Evolutionary conservation across 2,329 filamentous ascomycete genomes (phyloP).

Genomic region (Paramyrothecium sp.): DNA sequence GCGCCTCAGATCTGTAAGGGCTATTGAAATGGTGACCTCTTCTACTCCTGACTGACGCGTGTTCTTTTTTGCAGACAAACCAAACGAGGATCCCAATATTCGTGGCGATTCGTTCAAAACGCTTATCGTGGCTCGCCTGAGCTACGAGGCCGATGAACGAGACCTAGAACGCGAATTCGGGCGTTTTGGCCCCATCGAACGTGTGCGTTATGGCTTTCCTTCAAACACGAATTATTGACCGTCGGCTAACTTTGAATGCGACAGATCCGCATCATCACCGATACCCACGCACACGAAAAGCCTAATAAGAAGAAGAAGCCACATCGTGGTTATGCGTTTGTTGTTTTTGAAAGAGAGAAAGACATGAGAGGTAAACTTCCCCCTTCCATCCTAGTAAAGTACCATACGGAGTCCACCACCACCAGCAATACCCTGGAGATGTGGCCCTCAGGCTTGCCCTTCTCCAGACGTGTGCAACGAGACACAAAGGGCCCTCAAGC

Average conservation of each 20-base stretch:
- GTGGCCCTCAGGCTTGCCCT: slow-evolving; percentile 42
- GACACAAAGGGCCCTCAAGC: slow-evolving; percentile 54
- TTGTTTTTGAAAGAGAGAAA: slow-evolving; percentile 94
- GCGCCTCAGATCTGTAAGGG: slow-evolving; percentile 62
- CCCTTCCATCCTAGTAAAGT: slow-evolving; percentile 20
- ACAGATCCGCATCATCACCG: slow-evolving; percentile 83
- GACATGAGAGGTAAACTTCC: slow-evolving; percentile 94
- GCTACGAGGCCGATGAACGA: slow-evolving; percentile 83
- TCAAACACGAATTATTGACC: not conserved
- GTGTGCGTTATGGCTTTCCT: slow-evolving; percentile 52
- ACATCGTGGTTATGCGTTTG: slow-evolving; percentile 90
- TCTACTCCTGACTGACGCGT: slow-evolving; percentile 10
- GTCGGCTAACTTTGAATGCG: slow-evolving; percentile 11
- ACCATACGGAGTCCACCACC: slow-evolving; percentile 14
- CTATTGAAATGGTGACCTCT: not conserved
- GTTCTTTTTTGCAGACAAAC: slow-evolving; percentile 60
- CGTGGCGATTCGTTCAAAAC: slow-evolving; percentile 94
- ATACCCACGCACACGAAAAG: slow-evolving; percentile 67
- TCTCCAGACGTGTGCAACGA: slow-evolving; percentile 40
- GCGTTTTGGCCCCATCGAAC: slow-evolving; percentile 89
- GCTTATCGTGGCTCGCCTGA: slow-evolving; percentile 85
- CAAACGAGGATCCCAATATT: slow-evolving; percentile 80
- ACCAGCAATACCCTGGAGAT: slow-evolving; percentile 27
- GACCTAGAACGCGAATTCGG: slow-evolving; percentile 93
- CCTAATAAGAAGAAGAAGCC: slow-evolving; percentile 77